Evolutionary conservation across 345 rosid species (phyloP).

Genomic region (Eucalyptus polybractea): DNA sequence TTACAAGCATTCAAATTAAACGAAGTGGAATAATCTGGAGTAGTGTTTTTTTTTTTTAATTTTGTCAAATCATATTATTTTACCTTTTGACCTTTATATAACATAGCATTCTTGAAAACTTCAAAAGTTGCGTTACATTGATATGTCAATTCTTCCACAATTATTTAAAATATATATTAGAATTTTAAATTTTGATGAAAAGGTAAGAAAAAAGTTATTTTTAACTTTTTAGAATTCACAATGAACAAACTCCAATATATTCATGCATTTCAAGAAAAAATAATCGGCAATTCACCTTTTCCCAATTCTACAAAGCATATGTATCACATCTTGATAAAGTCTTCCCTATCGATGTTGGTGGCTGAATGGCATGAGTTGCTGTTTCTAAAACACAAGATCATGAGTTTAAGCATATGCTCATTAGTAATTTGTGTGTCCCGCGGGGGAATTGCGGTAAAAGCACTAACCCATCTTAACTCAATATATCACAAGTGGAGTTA

Average conservation of each 20-base stretch:
- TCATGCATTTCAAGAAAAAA: neutral
- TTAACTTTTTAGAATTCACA: neutral
- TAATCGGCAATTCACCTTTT: neutral
- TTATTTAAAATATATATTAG: neutral
- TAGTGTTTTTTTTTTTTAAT: neutral
- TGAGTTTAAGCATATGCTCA: neutral
- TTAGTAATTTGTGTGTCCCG: too few relatives aligned
- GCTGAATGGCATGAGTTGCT: neutral
- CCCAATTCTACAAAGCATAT: neutral
- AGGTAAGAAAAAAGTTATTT: neutral
- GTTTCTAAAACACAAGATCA: neutral
- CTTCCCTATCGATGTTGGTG: neutral
- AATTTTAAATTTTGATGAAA: neutral
- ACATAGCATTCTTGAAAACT: too few relatives aligned
- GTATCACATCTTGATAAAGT: neutral
- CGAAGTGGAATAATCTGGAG: neutral
- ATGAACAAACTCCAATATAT: neutral
- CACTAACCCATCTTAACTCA: too few relatives aligned
- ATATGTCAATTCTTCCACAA: neutral
- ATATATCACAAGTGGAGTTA: too few relatives aligned
- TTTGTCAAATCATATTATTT: neutral
- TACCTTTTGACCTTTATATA: too few relatives aligned
- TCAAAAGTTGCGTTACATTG: too few relatives aligned
- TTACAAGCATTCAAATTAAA: neutral
- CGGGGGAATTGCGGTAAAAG: too few relatives aligned